Evolutionary conservation across 2,329 filamentous ascomycete species (phyloP).

Genomic region (Fusarium torulosum): DNA sequence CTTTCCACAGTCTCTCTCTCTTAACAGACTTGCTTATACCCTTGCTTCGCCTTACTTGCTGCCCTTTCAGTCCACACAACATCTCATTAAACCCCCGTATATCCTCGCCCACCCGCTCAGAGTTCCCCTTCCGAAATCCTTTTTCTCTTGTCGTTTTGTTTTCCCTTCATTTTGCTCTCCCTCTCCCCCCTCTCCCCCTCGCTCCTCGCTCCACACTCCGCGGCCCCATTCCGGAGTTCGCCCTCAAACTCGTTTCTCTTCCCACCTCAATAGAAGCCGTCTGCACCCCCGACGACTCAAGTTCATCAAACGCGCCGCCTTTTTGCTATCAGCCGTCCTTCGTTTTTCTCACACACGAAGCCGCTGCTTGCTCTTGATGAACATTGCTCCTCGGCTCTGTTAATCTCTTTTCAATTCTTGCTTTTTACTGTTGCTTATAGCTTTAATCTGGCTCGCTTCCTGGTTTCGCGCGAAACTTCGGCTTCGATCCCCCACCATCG

Average conservation of each 20-base stretch:
- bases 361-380: conserved; percentile 46
- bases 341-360: conserved; percentile 49
- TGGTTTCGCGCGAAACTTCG: conserved; percentile 47
- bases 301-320: conserved; percentile 38
- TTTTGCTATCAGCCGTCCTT: conserved; percentile 48
- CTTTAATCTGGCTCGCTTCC: conserved; percentile 56
- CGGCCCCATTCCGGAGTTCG: conserved; percentile 49
- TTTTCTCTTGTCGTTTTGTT: conserved; percentile 50
- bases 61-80: conserved; percentile 37
- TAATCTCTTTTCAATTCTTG: conserved; percentile 49
- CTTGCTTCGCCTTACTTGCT: conserved; percentile 31
- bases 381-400: conserved; percentile 45
- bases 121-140: conserved; percentile 49
- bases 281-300: conserved; percentile 43
- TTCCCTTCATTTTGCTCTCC: conserved; percentile 48
- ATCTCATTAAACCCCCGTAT: conserved; percentile 53
- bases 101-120: conserved; percentile 45
- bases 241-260: conserved; percentile 47
- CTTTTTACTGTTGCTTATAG: conserved; percentile 57
- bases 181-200: conserved; percentile 41
- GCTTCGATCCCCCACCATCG: conserved; percentile 50
- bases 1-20: conserved; percentile 26
- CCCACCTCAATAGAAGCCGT: conserved; percentile 44
- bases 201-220: conserved; percentile 50
- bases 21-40: conserved; percentile 18